Conservation (phyloP, 1,284 basidiomycete species). For the Rhodotorula sp. region DNA sequence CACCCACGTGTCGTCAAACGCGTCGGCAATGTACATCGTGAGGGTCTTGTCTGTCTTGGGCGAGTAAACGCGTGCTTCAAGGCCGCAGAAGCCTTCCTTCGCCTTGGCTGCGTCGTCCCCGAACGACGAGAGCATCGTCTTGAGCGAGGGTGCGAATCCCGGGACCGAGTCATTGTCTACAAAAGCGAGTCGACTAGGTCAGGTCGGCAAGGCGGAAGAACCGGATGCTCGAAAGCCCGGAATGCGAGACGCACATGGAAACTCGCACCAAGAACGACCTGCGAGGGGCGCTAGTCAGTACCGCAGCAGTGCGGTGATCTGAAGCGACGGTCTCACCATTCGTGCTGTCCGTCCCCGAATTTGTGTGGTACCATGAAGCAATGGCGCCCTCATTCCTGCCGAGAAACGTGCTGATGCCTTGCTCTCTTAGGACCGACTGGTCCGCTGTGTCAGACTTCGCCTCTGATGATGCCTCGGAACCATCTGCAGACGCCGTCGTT, state of each 20-base stretch:
- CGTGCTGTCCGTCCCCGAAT: conserved; percentile 23
- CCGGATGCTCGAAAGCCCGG: background rate
- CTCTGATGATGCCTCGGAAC: background rate
- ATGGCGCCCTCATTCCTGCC: conserved; percentile 27
- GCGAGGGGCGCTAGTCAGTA: background rate
- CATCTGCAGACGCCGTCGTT: no score
- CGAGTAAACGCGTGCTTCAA: conserved; percentile 23
- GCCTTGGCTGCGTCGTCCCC: conserved; percentile 20
- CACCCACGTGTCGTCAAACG: conserved; percentile 37
- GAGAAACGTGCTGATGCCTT: conserved; percentile 28
- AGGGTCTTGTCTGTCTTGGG: conserved; percentile 12
- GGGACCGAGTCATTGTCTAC: conserved; percentile 25
- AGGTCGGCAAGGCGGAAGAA: background rate
- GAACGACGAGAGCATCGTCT: conserved; percentile 35
- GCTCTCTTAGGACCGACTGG: conserved; percentile 3
- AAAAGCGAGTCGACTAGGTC: background rate
- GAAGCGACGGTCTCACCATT: conserved; percentile 20
- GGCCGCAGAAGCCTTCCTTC: conserved; percentile 35
- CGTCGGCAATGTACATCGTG: conserved; percentile 27
- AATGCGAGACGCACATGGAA: background rate
- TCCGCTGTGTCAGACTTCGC: background rate
- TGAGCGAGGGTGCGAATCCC: conserved; percentile 34
- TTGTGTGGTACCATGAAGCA: conserved; percentile 34
- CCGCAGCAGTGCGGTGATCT: no score
- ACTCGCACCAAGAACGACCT: conserved; percentile 25